Evolutionary conservation across 2,329 filamentous ascomycete species (phyloP).

Genomic region (Dactylonectria macrodidyma): DNA sequence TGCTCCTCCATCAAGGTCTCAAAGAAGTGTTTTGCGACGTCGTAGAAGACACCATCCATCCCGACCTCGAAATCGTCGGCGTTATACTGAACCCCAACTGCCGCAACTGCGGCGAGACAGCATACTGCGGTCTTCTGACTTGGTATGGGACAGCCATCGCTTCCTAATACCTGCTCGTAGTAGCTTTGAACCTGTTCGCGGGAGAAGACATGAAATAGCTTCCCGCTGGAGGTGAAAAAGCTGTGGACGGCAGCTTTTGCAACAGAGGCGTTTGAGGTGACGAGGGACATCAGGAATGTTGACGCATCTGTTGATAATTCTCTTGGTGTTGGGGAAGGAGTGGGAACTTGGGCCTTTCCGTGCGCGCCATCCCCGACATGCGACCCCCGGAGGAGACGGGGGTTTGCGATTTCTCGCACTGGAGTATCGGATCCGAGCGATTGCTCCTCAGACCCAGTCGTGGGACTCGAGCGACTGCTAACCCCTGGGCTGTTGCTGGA

Average conservation of each 20-base stretch:
- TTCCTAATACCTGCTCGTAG: neutral
- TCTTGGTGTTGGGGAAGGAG: neutral
- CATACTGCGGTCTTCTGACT: conserved; percentile 13
- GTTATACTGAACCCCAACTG: conserved; percentile 29
- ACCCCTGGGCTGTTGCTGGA: neutral
- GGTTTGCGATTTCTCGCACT: neutral
- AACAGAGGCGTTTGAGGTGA: neutral
- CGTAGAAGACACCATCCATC: conserved; percentile 21
- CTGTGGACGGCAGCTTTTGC: neutral
- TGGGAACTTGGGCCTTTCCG: neutral
- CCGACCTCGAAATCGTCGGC: conserved; percentile 10
- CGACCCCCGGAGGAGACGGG: neutral
- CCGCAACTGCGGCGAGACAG: conserved; percentile 20
- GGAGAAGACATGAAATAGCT: conserved; percentile 33
- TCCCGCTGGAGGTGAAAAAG: conserved; percentile 30
- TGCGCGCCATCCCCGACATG: neutral
- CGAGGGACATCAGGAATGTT: neutral
- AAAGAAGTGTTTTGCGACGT: conserved; percentile 24
- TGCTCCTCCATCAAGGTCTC: conserved; percentile 26
- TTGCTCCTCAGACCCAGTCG: neutral
- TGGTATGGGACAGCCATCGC: neutral
- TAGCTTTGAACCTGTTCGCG: neutral
- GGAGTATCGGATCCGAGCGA: neutral
- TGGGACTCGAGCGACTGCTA: neutral
- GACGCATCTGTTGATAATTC: neutral